These are phyloP conservation scores for Peniophora sp. DNA, from an alignment of 1,284 basidiomycete species.

Conservation along the genomic window DNA sequence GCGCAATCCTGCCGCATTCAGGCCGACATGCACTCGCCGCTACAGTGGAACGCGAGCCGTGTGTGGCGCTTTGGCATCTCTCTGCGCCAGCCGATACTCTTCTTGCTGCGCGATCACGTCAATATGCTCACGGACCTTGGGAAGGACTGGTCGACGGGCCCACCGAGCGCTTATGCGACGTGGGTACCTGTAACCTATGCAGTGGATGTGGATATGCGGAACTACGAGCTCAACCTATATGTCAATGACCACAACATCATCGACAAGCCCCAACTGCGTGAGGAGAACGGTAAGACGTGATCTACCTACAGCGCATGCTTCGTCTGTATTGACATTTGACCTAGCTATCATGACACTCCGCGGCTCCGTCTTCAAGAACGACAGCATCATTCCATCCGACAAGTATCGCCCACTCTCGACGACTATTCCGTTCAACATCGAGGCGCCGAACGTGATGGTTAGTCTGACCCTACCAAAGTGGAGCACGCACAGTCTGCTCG, in stretches of 20 bases:
- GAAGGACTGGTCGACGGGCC: constrained; percentile 83
- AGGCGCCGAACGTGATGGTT: constrained; percentile 50
- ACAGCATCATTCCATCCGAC: constrained; percentile 58
- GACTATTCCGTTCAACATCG: constrained; percentile 58
- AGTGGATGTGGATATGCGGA: constrained; percentile 62
- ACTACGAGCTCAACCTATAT: constrained; percentile 76
- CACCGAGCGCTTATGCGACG: constrained; percentile 68
- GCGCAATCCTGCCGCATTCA: constrained; percentile 73
- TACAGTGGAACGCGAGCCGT: constrained; percentile 64
- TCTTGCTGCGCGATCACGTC: constrained; percentile 83
- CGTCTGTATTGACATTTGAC: background rate
- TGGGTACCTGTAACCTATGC: constrained; percentile 80
- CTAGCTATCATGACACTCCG: constrained; percentile 66
- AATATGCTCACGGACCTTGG: constrained; percentile 87
- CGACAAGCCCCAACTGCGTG: constrained; percentile 70
- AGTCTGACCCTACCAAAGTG: constrained; percentile 73
- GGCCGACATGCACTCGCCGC: constrained; percentile 55
- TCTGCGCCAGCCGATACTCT: constrained; percentile 66
- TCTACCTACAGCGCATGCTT: background rate
- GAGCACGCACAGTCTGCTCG: constrained; percentile 80
- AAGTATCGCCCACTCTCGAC: constrained; percentile 70
- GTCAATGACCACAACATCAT: constrained; percentile 95
- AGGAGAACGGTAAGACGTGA: constrained; percentile 69
- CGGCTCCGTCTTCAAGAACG: constrained; percentile 49
- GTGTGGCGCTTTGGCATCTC: constrained; percentile 72